phyloP scores from a whole-genome alignment of 805 yeast species.

The Yarrowia sp. region DNA sequence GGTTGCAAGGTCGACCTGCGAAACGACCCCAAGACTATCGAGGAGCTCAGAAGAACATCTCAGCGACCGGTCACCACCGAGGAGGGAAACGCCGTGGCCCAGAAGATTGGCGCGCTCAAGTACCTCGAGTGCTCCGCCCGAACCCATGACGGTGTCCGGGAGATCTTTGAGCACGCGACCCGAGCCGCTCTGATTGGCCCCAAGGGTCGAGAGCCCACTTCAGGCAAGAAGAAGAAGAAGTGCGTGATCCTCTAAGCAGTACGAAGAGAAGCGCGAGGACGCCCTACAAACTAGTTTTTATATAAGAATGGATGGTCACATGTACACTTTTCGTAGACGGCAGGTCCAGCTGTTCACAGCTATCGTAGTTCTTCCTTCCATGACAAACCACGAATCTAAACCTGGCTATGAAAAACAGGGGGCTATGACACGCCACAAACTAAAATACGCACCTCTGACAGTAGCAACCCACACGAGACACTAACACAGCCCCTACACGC shows the following conservation, averaged over 20 bases:
- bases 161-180: conserved; percentile 89
- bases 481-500: too few relatives aligned
- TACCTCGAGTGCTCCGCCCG: conserved; percentile 92
- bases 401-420: too few relatives aligned
- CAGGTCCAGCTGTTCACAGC: too few relatives aligned
- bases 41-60: conserved; percentile 67
- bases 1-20: conserved; percentile 91
- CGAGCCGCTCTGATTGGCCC: conserved; percentile 70
- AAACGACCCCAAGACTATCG: conserved; percentile 74
- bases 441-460: neutral
- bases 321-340: too few relatives aligned
- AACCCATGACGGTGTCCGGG: conserved; percentile 87
- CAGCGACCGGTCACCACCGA: conserved; percentile 77
- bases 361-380: too few relatives aligned
- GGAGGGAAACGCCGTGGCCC: conserved; percentile 85
- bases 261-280: neutral
- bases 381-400: neutral
- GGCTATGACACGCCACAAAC: neutral
- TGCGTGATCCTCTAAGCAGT: conserved; percentile 16
- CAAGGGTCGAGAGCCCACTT: conserved; percentile 11
- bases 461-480: too few relatives aligned
- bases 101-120: conserved; percentile 80
- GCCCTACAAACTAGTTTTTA: neutral
- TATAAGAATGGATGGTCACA: neutral
- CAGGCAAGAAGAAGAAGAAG: conserved; percentile 23